These are phyloP conservation scores for Symbiodinium pilosum DNA, from an alignment of 73 alveolate genomes.

Conservation along the genomic window DNA sequence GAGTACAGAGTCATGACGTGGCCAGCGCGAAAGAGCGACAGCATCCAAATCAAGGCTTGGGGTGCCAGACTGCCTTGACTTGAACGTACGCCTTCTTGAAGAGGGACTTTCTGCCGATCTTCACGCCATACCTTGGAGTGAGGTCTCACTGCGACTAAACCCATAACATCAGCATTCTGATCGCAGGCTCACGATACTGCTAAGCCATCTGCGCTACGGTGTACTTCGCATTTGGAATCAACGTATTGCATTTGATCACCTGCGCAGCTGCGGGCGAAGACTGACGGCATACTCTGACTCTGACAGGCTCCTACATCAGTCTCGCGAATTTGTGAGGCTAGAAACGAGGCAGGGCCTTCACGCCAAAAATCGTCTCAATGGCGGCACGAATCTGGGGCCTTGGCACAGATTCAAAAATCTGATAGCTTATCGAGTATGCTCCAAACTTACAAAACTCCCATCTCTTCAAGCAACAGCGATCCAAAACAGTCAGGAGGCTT, in stretches of 20 bases:
- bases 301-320: not conserved
- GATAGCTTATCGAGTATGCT: too few species aligned
- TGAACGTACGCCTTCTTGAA: constrained; percentile 87
- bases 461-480: too few species aligned
- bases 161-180: too few species aligned
- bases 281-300: too few species aligned
- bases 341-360: constrained; percentile 8
- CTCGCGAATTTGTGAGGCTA: not conserved
- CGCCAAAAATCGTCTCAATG: constrained; percentile 89
- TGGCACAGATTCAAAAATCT: not conserved
- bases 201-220: constrained; percentile 2
- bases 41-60: not conserved
- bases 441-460: too few species aligned
- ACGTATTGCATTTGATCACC: constrained; percentile 89
- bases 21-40: too few species aligned
- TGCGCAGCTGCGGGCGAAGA: not conserved
- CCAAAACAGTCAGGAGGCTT: constrained; percentile 10
- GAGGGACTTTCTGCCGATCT: constrained; percentile 87
- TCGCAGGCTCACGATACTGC: too few species aligned
- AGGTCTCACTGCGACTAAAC: too few species aligned
- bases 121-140: constrained; percentile 68
- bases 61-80: too few species aligned
- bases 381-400: constrained; percentile 94
- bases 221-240: constrained; percentile 59
- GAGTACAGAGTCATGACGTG: too few species aligned